Evolutionary conservation across 179 eudicot species (phyloP), one percentile per base, ranked within the genome.

Genomic region (Silene coronaria): DNA sequence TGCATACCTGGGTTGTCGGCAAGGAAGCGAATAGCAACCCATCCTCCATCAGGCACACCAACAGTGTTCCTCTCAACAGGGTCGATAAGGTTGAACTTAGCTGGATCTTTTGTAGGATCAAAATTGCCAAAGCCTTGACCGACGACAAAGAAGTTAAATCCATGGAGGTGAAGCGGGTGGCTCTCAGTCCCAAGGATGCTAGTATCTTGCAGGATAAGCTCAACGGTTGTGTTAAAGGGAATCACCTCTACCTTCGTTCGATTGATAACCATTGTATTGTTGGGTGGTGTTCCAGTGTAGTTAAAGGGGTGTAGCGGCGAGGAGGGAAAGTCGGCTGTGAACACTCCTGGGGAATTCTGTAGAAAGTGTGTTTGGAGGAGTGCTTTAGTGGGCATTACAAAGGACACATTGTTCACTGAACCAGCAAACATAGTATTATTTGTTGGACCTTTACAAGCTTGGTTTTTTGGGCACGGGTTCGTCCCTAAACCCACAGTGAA

Each of bases 81-180:
- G 34, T 79, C 82, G 17, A 79, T 73, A 5, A 79, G 82, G 30
- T 79, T 79, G 78, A 75, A 79, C 67, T 75, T 79, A 13, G 78
- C 78, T 0, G 75, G 82, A 71, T 79, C 72, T n/a, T 75, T 79
- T 2, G 63, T 75, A 30, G 82, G 67, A 53, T 79, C 51, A 32
- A 57, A 83, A 70, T 80, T 83, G n/a, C 86, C 86, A 19, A 80
- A 83, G 24, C 86, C 86, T 80, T 80, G 83, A 48, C 83, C 86
- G 13, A 83, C 79, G 32, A 83, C 86, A 12, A 77, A 83, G 57
- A 83, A 83, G 77, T 83, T 83, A 71, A 57, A 83, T 3, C 86
- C 86, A 46, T 83, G 86, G 11, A 83, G 77, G 60, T 83, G 86
- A 17, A 83, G 80, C 1, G 83, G 86, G 57, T 83, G 86, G 17